A percentile compares a stretch with the other conserved stretches of the same genome.
Conservation (phyloP, 345 rosid genomes). For the Noccaea bulbosa region DNA sequence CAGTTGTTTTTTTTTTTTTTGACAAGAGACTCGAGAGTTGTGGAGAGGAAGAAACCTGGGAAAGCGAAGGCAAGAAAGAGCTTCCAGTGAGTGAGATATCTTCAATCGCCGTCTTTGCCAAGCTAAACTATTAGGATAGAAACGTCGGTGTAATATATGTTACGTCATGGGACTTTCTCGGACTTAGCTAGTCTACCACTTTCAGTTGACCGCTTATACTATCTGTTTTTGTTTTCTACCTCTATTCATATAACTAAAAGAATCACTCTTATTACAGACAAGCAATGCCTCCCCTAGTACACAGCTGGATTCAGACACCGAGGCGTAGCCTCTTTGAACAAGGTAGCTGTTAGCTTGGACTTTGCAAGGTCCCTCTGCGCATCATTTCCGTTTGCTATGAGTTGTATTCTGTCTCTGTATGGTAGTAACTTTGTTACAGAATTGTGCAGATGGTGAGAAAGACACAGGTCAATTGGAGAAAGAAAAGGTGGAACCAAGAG, state of each 20-base stretch:
- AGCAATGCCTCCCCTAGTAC: constrained; percentile 49
- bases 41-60: constrained; percentile 98
- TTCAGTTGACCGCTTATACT: too few relatives aligned
- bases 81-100: constrained; percentile 52
- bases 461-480: constrained; percentile 50
- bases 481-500: constrained; percentile 38
- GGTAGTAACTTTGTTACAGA: constrained; percentile 56
- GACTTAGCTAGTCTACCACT: constrained; percentile 15
- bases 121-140: constrained; percentile 8
- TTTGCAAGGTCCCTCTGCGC: constrained; percentile 30
- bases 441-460: constrained; percentile 59
- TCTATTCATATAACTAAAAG: constrained; percentile 13
- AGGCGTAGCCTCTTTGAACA: constrained; percentile 46
- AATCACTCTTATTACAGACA: constrained; percentile 40
- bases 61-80: constrained; percentile 73
- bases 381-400: constrained; percentile 30
- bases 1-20: constrained; percentile 84
- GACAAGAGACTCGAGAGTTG: constrained; percentile 92
- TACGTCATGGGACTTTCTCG: not conserved
- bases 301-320: constrained; percentile 48
- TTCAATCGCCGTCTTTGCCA: not conserved
- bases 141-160: not conserved
- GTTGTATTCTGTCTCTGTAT: constrained; percentile 39
- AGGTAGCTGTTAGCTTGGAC: constrained; percentile 35
- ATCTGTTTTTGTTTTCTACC: constrained; percentile 3